Conservation (phyloP, 169 alveolate species). For the Babesia bigemina region DNA sequence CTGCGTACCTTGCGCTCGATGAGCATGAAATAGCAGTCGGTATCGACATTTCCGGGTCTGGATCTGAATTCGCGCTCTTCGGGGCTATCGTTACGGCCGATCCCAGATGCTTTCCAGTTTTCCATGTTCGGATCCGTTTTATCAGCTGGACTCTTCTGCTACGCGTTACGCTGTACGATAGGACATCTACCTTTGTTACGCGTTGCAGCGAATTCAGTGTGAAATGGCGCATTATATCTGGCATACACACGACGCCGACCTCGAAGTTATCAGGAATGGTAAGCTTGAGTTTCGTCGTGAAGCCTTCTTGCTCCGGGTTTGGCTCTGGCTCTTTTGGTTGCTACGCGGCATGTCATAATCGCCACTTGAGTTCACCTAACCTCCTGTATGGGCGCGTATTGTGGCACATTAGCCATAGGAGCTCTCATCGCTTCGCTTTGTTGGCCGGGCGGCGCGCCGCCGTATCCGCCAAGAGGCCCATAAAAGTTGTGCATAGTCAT, state of each 20-base stretch:
- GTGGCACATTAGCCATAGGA: not conserved
- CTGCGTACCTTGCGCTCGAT: slow-evolving; percentile 40
- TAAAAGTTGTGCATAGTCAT: slow-evolving; percentile 2
- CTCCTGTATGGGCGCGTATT: not conserved
- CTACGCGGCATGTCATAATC: not conserved
- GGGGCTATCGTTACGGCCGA: not conserved
- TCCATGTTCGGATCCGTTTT: slow-evolving; percentile 11
- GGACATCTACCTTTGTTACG: slow-evolving; percentile 4
- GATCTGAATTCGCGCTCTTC: slow-evolving; percentile 33
- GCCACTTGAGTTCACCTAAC: not conserved
- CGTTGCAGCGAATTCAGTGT: slow-evolving; percentile 31
- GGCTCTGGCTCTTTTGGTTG: slow-evolving; percentile 3
- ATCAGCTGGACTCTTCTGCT: slow-evolving; percentile 3
- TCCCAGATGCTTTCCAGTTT: slow-evolving; percentile 12
- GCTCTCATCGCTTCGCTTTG: not conserved
- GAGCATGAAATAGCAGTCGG: slow-evolving; percentile 67
- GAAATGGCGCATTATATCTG: slow-evolving; percentile 35
- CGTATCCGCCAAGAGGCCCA: slow-evolving; percentile 1
- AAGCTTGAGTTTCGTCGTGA: slow-evolving; percentile 34
- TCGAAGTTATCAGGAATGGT: slow-evolving; percentile 33
- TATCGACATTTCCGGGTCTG: slow-evolving; percentile 43
- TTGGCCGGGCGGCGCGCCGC: not conserved
- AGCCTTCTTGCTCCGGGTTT: slow-evolving; percentile 32
- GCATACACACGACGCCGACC: slow-evolving; percentile 61
- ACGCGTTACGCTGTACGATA: not conserved